Conservation (phyloP, 306 rosid genomes). For the Trifolium pratense region DNA sequence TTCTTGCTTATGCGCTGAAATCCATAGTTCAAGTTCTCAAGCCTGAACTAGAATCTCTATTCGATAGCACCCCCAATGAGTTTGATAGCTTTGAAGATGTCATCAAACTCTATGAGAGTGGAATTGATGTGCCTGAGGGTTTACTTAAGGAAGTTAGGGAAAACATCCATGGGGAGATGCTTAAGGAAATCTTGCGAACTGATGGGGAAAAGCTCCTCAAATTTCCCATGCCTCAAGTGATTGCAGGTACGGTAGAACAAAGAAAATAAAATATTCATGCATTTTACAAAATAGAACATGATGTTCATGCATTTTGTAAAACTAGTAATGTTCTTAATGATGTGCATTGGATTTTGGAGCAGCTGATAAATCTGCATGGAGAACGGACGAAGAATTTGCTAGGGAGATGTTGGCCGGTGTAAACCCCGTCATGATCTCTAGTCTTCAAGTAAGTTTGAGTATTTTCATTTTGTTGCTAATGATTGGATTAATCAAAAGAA, state of each 20-base stretch:
- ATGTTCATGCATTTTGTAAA: conserved; percentile 29
- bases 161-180: conserved; percentile 56
- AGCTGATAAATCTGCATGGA: conserved; percentile 76
- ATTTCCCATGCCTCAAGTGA: conserved; percentile 75
- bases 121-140: conserved; percentile 58
- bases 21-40: conserved; percentile 65
- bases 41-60: conserved; percentile 64
- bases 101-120: conserved; percentile 72
- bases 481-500: conserved; percentile 6
- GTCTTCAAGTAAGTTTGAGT: conserved; percentile 64
- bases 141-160: conserved; percentile 54
- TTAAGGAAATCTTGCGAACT: conserved; percentile 71
- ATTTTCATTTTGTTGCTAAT: not conserved
- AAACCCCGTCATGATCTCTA: conserved; percentile 62
- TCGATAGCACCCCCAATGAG: conserved; percentile 59
- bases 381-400: conserved; percentile 84
- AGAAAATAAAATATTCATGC: conserved; percentile 17
- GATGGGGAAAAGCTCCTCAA: conserved; percentile 73
- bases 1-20: conserved; percentile 75
- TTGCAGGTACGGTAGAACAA: conserved; percentile 58
- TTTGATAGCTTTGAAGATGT: conserved; percentile 75
- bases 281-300: conserved; percentile 32
- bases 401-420: conserved; percentile 92
- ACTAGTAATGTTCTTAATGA: conserved; percentile 23
- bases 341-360: conserved; percentile 34